Evolutionary conservation across 164 flowering plant genomes (phyloP).

Genomic region (Vitis rotundifolia): DNA sequence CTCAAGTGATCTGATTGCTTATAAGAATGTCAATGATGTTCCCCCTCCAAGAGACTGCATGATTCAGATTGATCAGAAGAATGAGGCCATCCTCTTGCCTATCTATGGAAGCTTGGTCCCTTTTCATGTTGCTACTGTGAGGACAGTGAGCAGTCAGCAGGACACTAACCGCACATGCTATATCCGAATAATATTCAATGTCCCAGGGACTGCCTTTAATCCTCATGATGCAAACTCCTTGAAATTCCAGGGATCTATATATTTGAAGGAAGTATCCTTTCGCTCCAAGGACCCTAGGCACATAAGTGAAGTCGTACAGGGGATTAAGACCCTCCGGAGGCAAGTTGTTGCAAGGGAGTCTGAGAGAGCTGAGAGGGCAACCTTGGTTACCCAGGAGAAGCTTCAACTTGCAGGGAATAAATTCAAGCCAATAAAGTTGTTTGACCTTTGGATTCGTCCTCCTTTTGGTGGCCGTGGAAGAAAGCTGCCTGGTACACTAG

Average conservation of each 20-base stretch:
- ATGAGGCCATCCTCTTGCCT: slow-evolving; percentile 76
- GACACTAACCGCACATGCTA: slow-evolving; percentile 63
- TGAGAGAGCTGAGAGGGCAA: slow-evolving; percentile 85
- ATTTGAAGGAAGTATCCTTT: slow-evolving; percentile 78
- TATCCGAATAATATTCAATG: slow-evolving; percentile 74
- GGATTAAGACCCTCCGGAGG: slow-evolving; percentile 70
- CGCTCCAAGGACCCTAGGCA: slow-evolving; percentile 86
- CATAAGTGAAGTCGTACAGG: slow-evolving; percentile 74
- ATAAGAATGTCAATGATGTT: slow-evolving; percentile 63
- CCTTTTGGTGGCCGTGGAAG: slow-evolving; percentile 70
- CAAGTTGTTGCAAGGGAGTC: slow-evolving; percentile 78
- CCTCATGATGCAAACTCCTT: slow-evolving; percentile 59
- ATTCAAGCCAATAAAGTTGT: slow-evolving; percentile 63
- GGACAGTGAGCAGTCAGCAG: slow-evolving; percentile 72
- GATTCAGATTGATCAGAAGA: slow-evolving; percentile 81
- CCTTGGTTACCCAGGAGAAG: slow-evolving; percentile 82
- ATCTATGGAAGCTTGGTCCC: slow-evolving; percentile 82
- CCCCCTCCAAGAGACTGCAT: slow-evolving; percentile 61
- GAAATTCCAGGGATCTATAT: slow-evolving; percentile 64
- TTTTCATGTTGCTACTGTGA: slow-evolving; percentile 73
- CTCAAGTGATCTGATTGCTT: slow-evolving; percentile 57
- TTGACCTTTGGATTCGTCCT: slow-evolving; percentile 81
- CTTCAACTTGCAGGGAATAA: slow-evolving; percentile 58
- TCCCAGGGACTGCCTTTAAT: slow-evolving; percentile 73
- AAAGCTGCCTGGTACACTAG: slow-evolving; percentile 66